Percentiles rank a stretch among this genome's conserved stretches.
Conservation (phyloP, 805 yeast species). For the Brettanomyces bruxellensis region DNA sequence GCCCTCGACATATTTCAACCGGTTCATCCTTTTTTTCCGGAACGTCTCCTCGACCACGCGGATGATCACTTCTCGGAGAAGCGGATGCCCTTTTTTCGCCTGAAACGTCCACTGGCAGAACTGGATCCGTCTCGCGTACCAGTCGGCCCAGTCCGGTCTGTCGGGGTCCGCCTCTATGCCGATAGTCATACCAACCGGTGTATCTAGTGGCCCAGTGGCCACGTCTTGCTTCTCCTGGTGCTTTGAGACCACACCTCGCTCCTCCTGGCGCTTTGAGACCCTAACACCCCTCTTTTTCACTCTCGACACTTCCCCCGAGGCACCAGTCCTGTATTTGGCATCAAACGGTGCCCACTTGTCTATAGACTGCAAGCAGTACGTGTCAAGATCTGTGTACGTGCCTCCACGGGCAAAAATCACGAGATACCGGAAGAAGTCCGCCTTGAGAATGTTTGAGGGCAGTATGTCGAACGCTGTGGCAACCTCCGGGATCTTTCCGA, state of each 20-base stretch:
- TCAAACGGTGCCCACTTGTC: constrained; percentile 63
- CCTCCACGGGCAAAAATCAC: constrained; percentile 89
- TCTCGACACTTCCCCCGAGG: no score
- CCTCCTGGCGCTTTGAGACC: no score
- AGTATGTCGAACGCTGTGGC: constrained; percentile 61
- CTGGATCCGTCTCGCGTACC: constrained; percentile 90
- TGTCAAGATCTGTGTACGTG: constrained; percentile 86
- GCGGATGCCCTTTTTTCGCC: constrained; percentile 85
- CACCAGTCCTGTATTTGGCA: constrained; percentile 4
- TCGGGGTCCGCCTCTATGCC: constrained; percentile 98
- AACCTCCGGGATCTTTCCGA: constrained; percentile 67
- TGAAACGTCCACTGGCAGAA: constrained; percentile 97
- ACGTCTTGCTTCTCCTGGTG: no score
- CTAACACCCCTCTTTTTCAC: no score
- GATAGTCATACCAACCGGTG: constrained; percentile 63
- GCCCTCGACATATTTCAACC: constrained; percentile 39
- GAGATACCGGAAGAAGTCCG: constrained; percentile 89
- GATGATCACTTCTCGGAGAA: constrained; percentile 70
- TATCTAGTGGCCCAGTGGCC: neutral
- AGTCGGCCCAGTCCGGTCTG: constrained; percentile 84
- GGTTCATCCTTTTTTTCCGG: constrained; percentile 37
- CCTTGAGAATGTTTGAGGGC: constrained; percentile 79
- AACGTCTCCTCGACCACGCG: constrained; percentile 72
- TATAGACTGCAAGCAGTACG: constrained; percentile 63
- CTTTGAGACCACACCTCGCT: no score